Conservation (phyloP, 1,284 basidiomycete species). For the Fomitopsis betulina region DNA sequence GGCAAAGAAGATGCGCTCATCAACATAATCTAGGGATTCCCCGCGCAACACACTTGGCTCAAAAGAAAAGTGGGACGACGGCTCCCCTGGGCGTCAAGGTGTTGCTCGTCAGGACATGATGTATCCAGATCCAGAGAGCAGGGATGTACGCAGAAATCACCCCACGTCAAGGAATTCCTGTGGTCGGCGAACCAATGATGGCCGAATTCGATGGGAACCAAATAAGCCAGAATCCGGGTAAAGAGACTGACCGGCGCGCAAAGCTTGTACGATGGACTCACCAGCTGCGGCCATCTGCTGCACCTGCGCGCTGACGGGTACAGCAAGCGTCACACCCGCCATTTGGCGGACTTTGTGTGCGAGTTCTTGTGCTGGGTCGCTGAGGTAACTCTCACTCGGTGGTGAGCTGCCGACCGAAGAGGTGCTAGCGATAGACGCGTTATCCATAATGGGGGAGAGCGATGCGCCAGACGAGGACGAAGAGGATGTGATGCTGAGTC, state of each 20-base stretch:
- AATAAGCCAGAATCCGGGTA: background rate
- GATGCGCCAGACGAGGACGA: slow-evolving; percentile 49
- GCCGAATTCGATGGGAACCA: background rate
- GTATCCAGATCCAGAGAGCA: no score
- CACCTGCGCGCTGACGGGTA: slow-evolving; percentile 38
- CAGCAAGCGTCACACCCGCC: slow-evolving; percentile 59
- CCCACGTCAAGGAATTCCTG: background rate
- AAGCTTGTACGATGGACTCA: slow-evolving; percentile 2
- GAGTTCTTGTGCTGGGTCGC: slow-evolving; percentile 46
- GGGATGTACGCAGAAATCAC: background rate
- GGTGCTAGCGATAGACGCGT: slow-evolving; percentile 10
- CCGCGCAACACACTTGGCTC: no score
- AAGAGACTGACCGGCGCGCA: background rate
- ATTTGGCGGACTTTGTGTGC: slow-evolving; percentile 54
- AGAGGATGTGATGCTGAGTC: slow-evolving; percentile 41
- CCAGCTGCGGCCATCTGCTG: slow-evolving; percentile 27
- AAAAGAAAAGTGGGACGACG: no score
- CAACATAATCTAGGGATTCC: no score
- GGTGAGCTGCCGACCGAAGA: slow-evolving; percentile 17
- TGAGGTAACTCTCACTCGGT: slow-evolving; percentile 20
- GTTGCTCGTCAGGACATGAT: no score
- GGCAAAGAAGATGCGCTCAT: no score
- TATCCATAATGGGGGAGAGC: slow-evolving; percentile 41
- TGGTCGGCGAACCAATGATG: background rate
- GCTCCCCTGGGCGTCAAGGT: no score